Percentiles rank a stretch among this genome's conserved stretches.
phyloP scores from a whole-genome alignment of 2,329 filamentous ascomycete genomes.

The Phialophora chinensis region DNA sequence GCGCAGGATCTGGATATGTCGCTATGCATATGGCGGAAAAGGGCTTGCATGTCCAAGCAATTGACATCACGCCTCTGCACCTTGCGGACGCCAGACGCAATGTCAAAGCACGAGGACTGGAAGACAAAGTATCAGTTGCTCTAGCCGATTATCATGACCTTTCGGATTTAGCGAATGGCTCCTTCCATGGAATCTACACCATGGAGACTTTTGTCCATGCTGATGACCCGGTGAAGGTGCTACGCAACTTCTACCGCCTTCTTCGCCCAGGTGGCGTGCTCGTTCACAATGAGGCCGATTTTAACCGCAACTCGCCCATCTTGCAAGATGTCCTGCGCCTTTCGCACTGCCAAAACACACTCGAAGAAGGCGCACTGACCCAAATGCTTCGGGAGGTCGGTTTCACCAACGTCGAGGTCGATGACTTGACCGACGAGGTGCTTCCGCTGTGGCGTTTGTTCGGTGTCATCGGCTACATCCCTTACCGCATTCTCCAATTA shows the following conservation, averaged over 20 bases:
- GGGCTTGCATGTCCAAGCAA: too few relatives aligned
- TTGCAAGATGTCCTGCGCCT: constrained; percentile 32
- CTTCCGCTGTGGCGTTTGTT: constrained; percentile 19
- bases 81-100: too few relatives aligned
- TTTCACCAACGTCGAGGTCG: constrained; percentile 12
- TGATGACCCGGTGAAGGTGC: constrained; percentile 53
- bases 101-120: too few relatives aligned
- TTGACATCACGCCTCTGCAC: too few relatives aligned
- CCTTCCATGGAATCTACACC: constrained; percentile 61
- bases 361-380: constrained; percentile 7
- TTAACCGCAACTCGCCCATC: constrained; percentile 43
- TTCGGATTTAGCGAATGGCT: constrained; percentile 46
- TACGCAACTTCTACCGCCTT: constrained; percentile 56
- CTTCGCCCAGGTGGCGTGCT: constrained; percentile 57
- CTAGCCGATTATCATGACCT: constrained; percentile 61
- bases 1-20: constrained; percentile 48
- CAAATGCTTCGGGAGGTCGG: constrained; percentile 14
- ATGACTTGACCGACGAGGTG: constrained; percentile 18
- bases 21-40: too few relatives aligned
- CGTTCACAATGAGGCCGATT: constrained; percentile 57
- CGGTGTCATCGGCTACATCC: constrained; percentile 20
- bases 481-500: constrained; percentile 8
- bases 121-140: constrained; percentile 10
- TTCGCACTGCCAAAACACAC: constrained; percentile 21
- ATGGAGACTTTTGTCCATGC: constrained; percentile 64